phyloP scores from a whole-genome alignment of 169 alveolate species.

The Cryptosporidium sp. region DNA sequence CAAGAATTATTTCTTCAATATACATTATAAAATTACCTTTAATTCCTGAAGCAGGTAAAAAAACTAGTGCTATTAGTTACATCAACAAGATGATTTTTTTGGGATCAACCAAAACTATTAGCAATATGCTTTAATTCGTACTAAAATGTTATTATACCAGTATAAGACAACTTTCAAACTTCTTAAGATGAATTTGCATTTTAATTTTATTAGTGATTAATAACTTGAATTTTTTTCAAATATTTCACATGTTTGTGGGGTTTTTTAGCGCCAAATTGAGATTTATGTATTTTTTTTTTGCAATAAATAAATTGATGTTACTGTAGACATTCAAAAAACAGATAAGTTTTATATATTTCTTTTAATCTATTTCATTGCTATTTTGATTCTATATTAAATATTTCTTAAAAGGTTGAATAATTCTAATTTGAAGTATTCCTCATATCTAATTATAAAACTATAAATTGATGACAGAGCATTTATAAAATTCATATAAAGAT shows the following conservation, averaged over 20 bases:
- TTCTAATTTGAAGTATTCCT: too few relatives aligned
- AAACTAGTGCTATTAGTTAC: not conserved
- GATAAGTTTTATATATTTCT: too few relatives aligned
- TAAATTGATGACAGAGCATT: not conserved
- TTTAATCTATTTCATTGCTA: not conserved
- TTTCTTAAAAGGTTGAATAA: not conserved
- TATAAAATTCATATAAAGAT: not conserved
- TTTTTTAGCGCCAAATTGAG: not conserved
- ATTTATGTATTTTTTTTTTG: not conserved
- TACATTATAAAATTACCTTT: constrained; percentile 13
- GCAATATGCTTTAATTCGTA: not conserved
- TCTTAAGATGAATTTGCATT: not conserved
- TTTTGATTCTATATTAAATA: too few relatives aligned
- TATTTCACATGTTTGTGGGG: constrained; percentile 8
- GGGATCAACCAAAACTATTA: not conserved
- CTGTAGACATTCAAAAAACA: not conserved
- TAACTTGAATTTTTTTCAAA: not conserved
- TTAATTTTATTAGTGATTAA: not conserved
- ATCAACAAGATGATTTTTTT: not conserved
- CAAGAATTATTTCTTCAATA: constrained; percentile 67
- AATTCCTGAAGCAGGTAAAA: not conserved
- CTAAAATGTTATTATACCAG: not conserved
- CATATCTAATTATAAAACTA: too few relatives aligned
- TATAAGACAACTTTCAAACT: not conserved
- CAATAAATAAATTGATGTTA: not conserved